A percentile compares a stretch with the other conserved stretches of the same genome.
Evolutionary conservation across 805 yeast species (phyloP).

Genomic region (Lipomyces starkeyi): DNA sequence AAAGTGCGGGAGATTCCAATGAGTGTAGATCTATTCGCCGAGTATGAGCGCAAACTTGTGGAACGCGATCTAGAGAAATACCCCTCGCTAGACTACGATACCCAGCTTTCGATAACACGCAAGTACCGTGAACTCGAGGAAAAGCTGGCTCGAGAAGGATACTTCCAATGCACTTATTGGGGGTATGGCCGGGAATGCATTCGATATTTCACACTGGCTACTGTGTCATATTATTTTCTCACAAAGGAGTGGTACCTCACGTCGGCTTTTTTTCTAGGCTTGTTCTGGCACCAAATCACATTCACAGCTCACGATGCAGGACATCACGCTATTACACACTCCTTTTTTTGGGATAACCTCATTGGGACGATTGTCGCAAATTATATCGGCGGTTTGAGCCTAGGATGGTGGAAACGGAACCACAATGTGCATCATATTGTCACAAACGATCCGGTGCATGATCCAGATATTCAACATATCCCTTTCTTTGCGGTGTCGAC

Average conservation of each 20-base stretch:
- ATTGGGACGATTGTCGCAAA: constrained; percentile 77
- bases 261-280: constrained; percentile 71
- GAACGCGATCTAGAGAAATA: constrained; percentile 60
- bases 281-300: constrained; percentile 88
- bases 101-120: constrained; percentile 62
- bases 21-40: constrained; percentile 52
- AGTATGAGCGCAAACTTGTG: constrained; percentile 63
- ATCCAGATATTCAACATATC: constrained; percentile 91
- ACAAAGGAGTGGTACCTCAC: constrained; percentile 53
- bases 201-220: constrained; percentile 62
- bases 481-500: constrained; percentile 90
- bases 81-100: constrained; percentile 70
- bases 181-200: constrained; percentile 71
- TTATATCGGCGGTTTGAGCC: constrained; percentile 82
- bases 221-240: constrained; percentile 57
- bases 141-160: constrained; percentile 60
- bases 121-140: constrained; percentile 69
- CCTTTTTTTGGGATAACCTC: constrained; percentile 75
- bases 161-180: constrained; percentile 75
- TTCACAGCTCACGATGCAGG: constrained; percentile 93
- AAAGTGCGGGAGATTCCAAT: constrained; percentile 27
- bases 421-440: constrained; percentile 92
- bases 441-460: constrained; percentile 93
- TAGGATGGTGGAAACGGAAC: constrained; percentile 95
- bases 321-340: constrained; percentile 80